These are phyloP conservation scores for Sonneratia caseolaris DNA, from an alignment of 345 rosid genomes.

Conservation along the genomic window DNA sequence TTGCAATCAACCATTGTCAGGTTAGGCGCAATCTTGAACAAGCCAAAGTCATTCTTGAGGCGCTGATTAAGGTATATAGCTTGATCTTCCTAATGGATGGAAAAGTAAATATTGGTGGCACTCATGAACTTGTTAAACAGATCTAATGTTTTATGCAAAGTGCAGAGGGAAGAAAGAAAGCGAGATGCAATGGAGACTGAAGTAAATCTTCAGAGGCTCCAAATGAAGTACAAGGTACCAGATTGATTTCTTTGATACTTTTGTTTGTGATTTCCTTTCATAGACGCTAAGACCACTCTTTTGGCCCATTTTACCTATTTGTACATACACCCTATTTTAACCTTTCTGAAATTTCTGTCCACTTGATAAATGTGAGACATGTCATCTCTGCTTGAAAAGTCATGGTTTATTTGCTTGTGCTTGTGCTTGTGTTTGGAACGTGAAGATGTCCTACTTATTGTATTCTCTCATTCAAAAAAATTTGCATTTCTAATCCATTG, in stretches of 20 bases:
- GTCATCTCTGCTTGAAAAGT: not conserved
- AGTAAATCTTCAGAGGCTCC: constrained; percentile 85
- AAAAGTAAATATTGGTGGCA: not conserved
- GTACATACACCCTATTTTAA: not conserved
- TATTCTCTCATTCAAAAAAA: not conserved
- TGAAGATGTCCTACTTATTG: not conserved
- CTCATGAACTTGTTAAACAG: not conserved
- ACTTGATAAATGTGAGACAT: not conserved
- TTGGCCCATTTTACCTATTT: not conserved
- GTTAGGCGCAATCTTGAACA: constrained; percentile 97
- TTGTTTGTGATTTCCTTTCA: not conserved
- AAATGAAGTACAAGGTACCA: constrained; percentile 76
- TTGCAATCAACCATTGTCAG: constrained; percentile 31
- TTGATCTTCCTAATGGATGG: constrained; percentile 9
- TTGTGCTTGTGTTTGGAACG: not conserved
- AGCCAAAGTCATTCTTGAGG: constrained; percentile 80
- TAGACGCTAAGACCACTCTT: not conserved
- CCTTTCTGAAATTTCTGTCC: not conserved
- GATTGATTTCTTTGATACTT: constrained; percentile 1
- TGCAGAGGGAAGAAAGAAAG: constrained; percentile 95
- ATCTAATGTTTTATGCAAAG: not conserved
- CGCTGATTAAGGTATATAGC: constrained; percentile 67
- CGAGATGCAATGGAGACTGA: constrained; percentile 79
- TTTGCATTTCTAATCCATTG: not conserved
- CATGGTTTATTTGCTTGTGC: not conserved